These are phyloP conservation scores for Phytophthora constricta DNA, from an alignment of 352 stramenopile species.

Conservation along the genomic window DNA sequence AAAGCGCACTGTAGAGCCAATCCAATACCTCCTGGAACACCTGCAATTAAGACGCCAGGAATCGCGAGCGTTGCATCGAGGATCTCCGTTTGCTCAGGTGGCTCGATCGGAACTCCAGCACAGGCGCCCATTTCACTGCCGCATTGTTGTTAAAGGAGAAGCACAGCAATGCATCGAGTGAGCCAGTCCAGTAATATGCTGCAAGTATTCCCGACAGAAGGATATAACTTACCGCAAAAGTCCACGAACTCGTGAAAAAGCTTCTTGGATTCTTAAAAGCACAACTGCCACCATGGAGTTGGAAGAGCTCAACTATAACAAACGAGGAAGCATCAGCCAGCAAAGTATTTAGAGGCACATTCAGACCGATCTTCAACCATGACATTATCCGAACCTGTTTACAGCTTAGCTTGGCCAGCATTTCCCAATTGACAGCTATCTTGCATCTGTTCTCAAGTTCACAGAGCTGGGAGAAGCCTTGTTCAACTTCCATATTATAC, in stretches of 20 bases:
- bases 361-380: too few species aligned
- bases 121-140: slow-evolving; percentile 87
- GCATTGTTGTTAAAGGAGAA: background rate
- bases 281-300: slow-evolving; percentile 43
- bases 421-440: slow-evolving; percentile 28
- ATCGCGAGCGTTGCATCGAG: slow-evolving; percentile 93
- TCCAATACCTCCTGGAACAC: slow-evolving; percentile 90
- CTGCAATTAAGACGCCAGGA: slow-evolving; percentile 93
- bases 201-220: background rate
- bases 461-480: slow-evolving; percentile 32
- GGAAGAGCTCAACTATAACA: slow-evolving; percentile 56
- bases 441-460: slow-evolving; percentile 25
- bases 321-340: background rate
- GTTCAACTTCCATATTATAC: slow-evolving; percentile 47
- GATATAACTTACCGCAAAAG: slow-evolving; percentile 73
- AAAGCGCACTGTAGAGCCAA: background rate
- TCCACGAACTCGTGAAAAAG: slow-evolving; percentile 79
- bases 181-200: too few species aligned
- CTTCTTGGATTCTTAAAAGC: slow-evolving; percentile 66
- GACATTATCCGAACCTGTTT: slow-evolving; percentile 46
- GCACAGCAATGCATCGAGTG: too few species aligned
- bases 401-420: slow-evolving; percentile 14
- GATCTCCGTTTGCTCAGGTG: slow-evolving; percentile 90
- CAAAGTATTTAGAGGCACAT: background rate
- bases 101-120: slow-evolving; percentile 94